These are phyloP conservation scores for Bombardia bombarda DNA, from an alignment of 495 filamentous ascomycete genomes.

Conservation along the genomic window DNA sequence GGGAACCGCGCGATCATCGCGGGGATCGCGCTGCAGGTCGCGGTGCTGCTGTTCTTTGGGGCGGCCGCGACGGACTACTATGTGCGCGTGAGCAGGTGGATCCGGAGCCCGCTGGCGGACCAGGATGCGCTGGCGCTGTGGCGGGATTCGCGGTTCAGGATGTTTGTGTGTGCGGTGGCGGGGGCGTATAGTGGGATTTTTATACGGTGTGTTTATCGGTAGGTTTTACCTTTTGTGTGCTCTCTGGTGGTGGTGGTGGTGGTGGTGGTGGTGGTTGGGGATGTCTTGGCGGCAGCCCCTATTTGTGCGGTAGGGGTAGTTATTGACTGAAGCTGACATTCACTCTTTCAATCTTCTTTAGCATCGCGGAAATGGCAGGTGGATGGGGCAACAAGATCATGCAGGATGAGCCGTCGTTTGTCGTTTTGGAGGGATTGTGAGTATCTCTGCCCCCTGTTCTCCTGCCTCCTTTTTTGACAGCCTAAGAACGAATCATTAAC, in stretches of 20 bases:
- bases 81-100: constrained; percentile 29
- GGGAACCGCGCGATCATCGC: constrained; percentile 64
- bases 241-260: too few relatives aligned
- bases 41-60: constrained; percentile 53
- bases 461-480: not conserved
- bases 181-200: constrained; percentile 54
- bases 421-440: constrained; percentile 49
- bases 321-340: not conserved
- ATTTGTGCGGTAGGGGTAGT: not conserved
- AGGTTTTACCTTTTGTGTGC: constrained; percentile 3
- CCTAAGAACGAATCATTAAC: not conserved
- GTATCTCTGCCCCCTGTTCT: constrained; percentile 4
- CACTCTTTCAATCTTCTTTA: constrained; percentile 4
- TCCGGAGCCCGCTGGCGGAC: constrained; percentile 12
- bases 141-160: constrained; percentile 35
- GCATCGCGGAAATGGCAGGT: constrained; percentile 58
- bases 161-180: constrained; percentile 43
- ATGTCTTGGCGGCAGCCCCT: not conserved
- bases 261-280: not conserved
- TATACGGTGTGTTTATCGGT: constrained; percentile 62
- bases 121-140: constrained; percentile 23
- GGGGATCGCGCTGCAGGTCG: constrained; percentile 64
- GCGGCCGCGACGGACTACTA: constrained; percentile 43
- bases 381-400: constrained; percentile 63
- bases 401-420: constrained; percentile 57